Base-by-base conservation (phyloP, 164 flowering plant genomes). In the Vitis amurensis region DNA sequence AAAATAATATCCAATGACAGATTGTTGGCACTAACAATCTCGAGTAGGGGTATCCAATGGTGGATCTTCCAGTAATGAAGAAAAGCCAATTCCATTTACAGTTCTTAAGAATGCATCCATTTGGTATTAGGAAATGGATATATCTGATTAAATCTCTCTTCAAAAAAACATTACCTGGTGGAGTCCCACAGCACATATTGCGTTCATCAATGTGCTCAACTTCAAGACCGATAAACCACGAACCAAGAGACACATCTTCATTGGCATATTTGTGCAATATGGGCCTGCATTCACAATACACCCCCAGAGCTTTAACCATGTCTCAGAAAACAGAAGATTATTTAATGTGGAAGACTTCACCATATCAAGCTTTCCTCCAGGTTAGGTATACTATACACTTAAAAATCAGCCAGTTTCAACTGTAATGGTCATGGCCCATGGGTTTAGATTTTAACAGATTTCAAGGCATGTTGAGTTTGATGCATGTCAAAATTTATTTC, bases 161-260 rank as follows among this genome's bases (percentile, higher is more conserved):
- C n/a, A 11, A 14, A 59, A 16, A 27, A 58, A 55, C 17, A 61
- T 27, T 89, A 87, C 97, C 94, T 77, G 97, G 94, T 68, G 94
- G 91, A 68, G 97, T 93, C 55, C 93, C 92, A 73, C 98, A 93
- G 71, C 98, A 93, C 92, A 93, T 83, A 74, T 79, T 89, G 51
- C 84, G 89, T 11, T 93, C 98, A 75, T 93, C 91, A 52, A 91
- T 86, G 70, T 91, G 95, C 78, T 90, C 95, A 19, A 89, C 89
- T 61, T 93, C 98, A 58, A 93, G 90, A 61, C 97, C 98, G 67
- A 93, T 93, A 75, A 88, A 86, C 98, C 98, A 93, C 44, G 98
- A 72, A 59, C 98, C 97, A 71, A 93, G 93, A 7, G 97, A 85
- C 49, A 93, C 97, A 68, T 91, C 98, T 83, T 93, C 98, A 81